These are phyloP conservation scores for Hemisphaericaspora lyxosophila DNA, from an alignment of 1,139 yeast genomes.

Conservation along the genomic window DNA sequence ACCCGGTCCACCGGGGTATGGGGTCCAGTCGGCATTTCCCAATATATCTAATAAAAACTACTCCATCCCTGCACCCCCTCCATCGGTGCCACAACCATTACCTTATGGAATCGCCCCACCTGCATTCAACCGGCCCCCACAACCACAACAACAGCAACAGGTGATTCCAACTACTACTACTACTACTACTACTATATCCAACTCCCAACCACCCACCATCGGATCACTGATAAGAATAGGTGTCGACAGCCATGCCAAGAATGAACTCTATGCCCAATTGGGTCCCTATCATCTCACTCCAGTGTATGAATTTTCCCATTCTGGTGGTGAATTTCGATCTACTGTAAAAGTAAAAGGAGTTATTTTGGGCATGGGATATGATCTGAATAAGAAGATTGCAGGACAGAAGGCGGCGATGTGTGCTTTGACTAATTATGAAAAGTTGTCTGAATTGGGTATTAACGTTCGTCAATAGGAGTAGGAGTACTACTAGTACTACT, in stretches of 20 bases:
- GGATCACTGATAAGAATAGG: slow-evolving; percentile 8
- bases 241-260: slow-evolving; percentile 25
- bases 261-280: slow-evolving; percentile 26
- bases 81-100: background rate
- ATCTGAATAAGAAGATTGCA: slow-evolving; percentile 30
- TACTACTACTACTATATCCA: slow-evolving; percentile 1
- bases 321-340: slow-evolving; percentile 20
- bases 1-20: background rate
- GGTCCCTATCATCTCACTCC: slow-evolving; percentile 25
- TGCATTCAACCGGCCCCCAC: too few relatives aligned
- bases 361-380: slow-evolving; percentile 34
- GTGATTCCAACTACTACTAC: slow-evolving; percentile 4
- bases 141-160: slow-evolving; percentile 3
- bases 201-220: slow-evolving; percentile 4
- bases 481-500: too few relatives aligned
- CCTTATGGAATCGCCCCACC: slow-evolving; percentile 6
- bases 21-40: background rate
- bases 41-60: too few relatives aligned
- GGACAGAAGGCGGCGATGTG: slow-evolving; percentile 33
- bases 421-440: slow-evolving; percentile 24
- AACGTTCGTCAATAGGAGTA: too few relatives aligned
- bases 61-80: background rate
- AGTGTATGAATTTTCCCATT: slow-evolving; percentile 19
- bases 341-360: slow-evolving; percentile 26
- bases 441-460: slow-evolving; percentile 19